Conservation (phyloP, 257 asterid genomes). For the Solanum piurae region DNA sequence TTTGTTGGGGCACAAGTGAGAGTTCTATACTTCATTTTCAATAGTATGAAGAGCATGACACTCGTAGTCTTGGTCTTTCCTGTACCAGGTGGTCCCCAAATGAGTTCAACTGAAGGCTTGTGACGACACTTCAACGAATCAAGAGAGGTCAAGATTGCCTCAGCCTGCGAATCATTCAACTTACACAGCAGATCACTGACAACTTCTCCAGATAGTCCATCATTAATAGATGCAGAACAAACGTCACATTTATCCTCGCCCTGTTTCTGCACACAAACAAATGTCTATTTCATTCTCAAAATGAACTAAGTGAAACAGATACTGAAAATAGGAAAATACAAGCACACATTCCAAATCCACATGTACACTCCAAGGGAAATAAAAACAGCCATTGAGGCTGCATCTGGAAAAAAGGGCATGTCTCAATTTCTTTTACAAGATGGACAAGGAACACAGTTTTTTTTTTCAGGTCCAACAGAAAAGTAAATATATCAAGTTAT, state of each 20-base stretch:
- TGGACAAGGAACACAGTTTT: neutral
- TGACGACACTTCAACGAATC: conserved; percentile 3
- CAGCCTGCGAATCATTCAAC: conserved; percentile 33
- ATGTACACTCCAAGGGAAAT: neutral
- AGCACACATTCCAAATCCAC: neutral
- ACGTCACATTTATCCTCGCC: neutral
- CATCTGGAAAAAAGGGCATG: neutral
- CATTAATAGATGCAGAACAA: neutral
- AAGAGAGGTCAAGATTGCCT: conserved; percentile 7
- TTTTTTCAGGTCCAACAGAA: neutral
- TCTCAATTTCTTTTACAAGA: neutral
- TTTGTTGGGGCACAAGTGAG: conserved; percentile 19
- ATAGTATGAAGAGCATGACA: conserved; percentile 5
- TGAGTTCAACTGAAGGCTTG: conserved; percentile 3
- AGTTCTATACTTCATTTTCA: conserved; percentile 1
- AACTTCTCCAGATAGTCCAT: neutral
- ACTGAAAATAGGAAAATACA: neutral
- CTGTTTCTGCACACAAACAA: neutral
- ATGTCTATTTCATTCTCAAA: neutral
- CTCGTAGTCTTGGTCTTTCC: conserved; percentile 15
- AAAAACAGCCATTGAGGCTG: neutral
- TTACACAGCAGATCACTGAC: conserved; percentile 1
- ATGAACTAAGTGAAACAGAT: neutral
- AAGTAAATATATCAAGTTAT: neutral
- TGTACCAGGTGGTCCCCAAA: conserved; percentile 25